Evolutionary conservation across 192 early-diverging fungal species (phyloP).

Genomic region (Coemansia sp.): DNA sequence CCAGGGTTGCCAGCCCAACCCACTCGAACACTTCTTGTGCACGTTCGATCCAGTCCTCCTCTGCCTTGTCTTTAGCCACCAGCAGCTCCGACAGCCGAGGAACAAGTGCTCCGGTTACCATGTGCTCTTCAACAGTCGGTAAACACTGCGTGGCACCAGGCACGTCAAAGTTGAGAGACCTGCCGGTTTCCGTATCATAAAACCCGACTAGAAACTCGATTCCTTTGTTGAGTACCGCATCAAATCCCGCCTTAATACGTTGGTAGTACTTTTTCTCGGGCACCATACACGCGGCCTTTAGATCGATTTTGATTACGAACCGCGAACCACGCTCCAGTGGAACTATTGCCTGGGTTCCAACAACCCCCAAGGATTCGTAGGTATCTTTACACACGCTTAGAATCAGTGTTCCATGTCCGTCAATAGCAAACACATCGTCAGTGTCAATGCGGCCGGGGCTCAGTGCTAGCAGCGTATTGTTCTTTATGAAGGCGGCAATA

Average conservation of each 20-base stretch:
- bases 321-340: slow-evolving; percentile 37
- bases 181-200: slow-evolving; percentile 20
- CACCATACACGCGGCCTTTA: slow-evolving; percentile 20
- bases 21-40: slow-evolving; percentile 42
- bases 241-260: slow-evolving; percentile 19
- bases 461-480: slow-evolving; percentile 26
- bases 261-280: slow-evolving; percentile 38
- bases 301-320: slow-evolving; percentile 30
- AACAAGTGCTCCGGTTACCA: background rate
- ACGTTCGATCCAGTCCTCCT: slow-evolving; percentile 28
- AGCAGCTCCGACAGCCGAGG: slow-evolving; percentile 10
- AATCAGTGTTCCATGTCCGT: slow-evolving; percentile 30
- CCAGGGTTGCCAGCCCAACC: slow-evolving; percentile 31
- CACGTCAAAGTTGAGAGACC: slow-evolving; percentile 25
- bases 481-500: slow-evolving; percentile 23
- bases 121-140: background rate
- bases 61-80: background rate
- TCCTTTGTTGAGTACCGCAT: slow-evolving; percentile 14
- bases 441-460: slow-evolving; percentile 24
- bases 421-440: slow-evolving; percentile 49
- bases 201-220: slow-evolving; percentile 26
- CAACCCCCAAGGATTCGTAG: slow-evolving; percentile 33
- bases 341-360: slow-evolving; percentile 25
- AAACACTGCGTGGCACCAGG: slow-evolving; percentile 12
- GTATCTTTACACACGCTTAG: slow-evolving; percentile 49